Conservation (phyloP, 78 protist genomes). For the Capsaspora owczarzaki region DNA sequence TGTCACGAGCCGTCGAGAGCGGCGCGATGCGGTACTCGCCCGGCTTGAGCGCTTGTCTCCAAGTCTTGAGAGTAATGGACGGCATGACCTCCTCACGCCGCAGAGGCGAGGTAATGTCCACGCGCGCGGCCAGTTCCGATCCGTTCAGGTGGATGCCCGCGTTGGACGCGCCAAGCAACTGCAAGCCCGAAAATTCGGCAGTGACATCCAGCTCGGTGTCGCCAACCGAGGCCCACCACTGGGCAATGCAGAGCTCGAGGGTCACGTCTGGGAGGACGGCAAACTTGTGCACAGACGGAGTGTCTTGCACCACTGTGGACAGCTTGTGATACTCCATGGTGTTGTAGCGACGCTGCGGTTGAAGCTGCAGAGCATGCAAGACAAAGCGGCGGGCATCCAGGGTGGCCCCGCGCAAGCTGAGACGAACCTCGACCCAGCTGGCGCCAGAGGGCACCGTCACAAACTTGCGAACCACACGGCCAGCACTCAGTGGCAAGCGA, state of each 20-base stretch:
- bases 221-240: slow-evolving; percentile 17
- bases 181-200: neutral
- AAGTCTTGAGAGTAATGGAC: neutral
- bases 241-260: slow-evolving; percentile 14
- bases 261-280: neutral
- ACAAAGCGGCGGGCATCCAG: slow-evolving; percentile 6
- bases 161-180: neutral
- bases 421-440: slow-evolving; percentile 4
- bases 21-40: neutral
- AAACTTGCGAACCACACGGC: neutral
- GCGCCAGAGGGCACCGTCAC: slow-evolving; percentile 4
- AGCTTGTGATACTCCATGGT: neutral
- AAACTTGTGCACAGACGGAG: neutral
- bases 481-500: too few species aligned
- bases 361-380: slow-evolving; percentile 10
- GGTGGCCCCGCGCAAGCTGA: neutral
- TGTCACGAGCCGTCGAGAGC: neutral
- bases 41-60: neutral
- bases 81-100: neutral
- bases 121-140: neutral
- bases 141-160: neutral
- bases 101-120: neutral
- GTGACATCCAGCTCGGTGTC: neutral
- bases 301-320: neutral
- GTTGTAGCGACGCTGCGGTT: neutral